Evolutionary conservation across 768 basidiomycete species (phyloP), one percentile per base, ranked within the genome.

Genomic region (Termitomyces sp.): DNA sequence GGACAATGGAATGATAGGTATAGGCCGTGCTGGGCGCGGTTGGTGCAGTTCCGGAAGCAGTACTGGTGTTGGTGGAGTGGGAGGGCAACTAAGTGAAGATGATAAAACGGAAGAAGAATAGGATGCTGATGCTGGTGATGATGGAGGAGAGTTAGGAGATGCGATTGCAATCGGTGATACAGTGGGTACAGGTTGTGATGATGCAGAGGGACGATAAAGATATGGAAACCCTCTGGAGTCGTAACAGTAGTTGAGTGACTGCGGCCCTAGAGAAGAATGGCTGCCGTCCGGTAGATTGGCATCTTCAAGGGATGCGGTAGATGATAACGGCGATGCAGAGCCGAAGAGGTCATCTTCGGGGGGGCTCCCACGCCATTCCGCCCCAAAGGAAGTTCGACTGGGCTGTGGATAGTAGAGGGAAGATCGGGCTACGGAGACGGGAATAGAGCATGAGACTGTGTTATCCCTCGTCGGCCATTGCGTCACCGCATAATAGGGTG

Each of bases 1-100:
- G 34, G 74, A 74, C 29, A 80, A 70, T 38, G 74, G 74, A 14
- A 78, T 67, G 59, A 78, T 79, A 37, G 76, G 75, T 64, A 79
- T 78, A 44, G 66, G 71, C 54, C 77, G 74, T 45, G 68, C 75
- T 56, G 78, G 78, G 43, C 77, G 77, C 43, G 78, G 78, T 61
- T 80, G 78, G 66, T 75, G 75, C 31, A 80, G 65, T 40, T 58
- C 57, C 11, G 57, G 57, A 34, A 58, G 50, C 14, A 47, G 37
- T 5, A 58, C 45, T 53, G 73, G 70, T 53, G 77, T 67, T 23
- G 69, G 66, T 25, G 61, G 55, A 21, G 59, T 59, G 31, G 57
- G 51, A 45, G 51, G 57, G 21, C 12, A 53, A 41, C 45, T 41
- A 14, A 42, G 32, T 14, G 44, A 63, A 57, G 50, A 62, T 49